Evolutionary conservation across 2,329 filamentous ascomycete species (phyloP), one percentile per base, ranked within the genome.

Genomic region (Chaetothyriales sp.): DNA sequence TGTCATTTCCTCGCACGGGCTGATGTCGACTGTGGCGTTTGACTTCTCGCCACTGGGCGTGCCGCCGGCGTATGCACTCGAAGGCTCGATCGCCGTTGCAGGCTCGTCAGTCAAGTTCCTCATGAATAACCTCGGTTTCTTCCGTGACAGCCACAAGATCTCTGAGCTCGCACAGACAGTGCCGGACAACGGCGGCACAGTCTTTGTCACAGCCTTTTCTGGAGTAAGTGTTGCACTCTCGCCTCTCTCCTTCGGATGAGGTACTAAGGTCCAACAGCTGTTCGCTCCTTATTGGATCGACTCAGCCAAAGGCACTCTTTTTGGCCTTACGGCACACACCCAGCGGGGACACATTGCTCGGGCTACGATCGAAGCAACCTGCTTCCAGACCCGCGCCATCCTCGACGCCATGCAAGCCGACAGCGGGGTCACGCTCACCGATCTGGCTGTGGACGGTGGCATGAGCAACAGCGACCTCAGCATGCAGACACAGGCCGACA

Each of bases 271-370:
- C 8, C 2, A 39, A 15, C 12, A 39, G 32, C 73, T 90, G 2
- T 89, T 89, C 62, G 85, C 85, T 1, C 85, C 85, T 0, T 89
- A 89, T 65, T 90, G 85, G 85, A 86, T 88, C 52, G 84, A 88
- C 62, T 83, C 88, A 64, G 84, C 84, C 42, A 82, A 85, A 63
- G 85, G 85, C 47, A 89, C 84, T 2, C 75, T 86, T 73, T 77
- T 86, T 59, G 84, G 84, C 44, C 78, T 87, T 51, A 87, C 84
- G 0, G 80, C 86, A 59, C 80, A 85, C 67, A 89, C 85, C 0
- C 75, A 84, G 61, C 79, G 79, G 61, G 83, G 83, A 9, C 85
- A 90, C 65, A 83, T 90, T 59, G 84, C 84, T 43, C 79, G 85
- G 51, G 85, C 85, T 19, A 89, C 85, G 1, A 76, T 90, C 43